Evolutionary conservation across 305 asterid genomes (phyloP).

Genomic region (Plantago coronopus): DNA sequence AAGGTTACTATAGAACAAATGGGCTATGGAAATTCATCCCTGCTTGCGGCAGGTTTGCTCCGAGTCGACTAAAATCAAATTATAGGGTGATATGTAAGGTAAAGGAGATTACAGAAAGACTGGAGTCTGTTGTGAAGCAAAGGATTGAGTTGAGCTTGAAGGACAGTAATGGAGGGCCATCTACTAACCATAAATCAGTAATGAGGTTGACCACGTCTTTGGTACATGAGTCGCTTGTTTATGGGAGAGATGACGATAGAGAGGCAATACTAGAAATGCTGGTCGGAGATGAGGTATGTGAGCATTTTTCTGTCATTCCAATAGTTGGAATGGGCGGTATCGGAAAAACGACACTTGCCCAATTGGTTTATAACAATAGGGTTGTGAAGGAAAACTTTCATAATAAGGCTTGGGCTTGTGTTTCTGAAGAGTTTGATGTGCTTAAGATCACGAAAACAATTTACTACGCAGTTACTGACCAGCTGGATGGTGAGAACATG

Average conservation of each 20-base stretch:
- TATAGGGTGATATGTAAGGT: conserved; percentile 30
- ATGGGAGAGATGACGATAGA: conserved; percentile 36
- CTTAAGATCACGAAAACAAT: conserved; percentile 34
- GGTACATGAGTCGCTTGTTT: conserved; percentile 30
- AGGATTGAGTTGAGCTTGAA: conserved; percentile 31
- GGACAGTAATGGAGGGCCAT: conserved; percentile 18
- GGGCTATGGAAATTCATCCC: conserved; percentile 23
- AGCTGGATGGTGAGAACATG: conserved; percentile 27
- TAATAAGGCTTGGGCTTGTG: conserved; percentile 48
- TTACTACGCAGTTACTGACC: conserved; percentile 33
- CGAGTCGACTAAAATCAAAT: conserved; percentile 23
- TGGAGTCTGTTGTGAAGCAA: conserved; percentile 37
- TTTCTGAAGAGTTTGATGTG: conserved; percentile 43
- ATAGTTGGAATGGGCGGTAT: conserved; percentile 53
- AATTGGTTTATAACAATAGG: conserved; percentile 43
- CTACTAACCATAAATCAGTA: conserved; percentile 4
- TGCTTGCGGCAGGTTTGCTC: conserved; percentile 15
- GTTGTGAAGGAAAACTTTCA: conserved; percentile 41
- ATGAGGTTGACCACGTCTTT: conserved; percentile 33
- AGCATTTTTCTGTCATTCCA: conserved; percentile 32
- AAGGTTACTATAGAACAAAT: conserved; percentile 18
- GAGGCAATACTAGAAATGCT: conserved; percentile 30
- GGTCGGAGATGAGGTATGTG: conserved; percentile 19
- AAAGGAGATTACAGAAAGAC: conserved; percentile 27
- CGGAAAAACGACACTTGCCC: conserved; percentile 56